A percentile compares a stretch with the other conserved stretches of the same genome.
Conservation (phyloP, 2,329 filamentous ascomycete genomes). For the Ophiostoma fasciatum region DNA sequence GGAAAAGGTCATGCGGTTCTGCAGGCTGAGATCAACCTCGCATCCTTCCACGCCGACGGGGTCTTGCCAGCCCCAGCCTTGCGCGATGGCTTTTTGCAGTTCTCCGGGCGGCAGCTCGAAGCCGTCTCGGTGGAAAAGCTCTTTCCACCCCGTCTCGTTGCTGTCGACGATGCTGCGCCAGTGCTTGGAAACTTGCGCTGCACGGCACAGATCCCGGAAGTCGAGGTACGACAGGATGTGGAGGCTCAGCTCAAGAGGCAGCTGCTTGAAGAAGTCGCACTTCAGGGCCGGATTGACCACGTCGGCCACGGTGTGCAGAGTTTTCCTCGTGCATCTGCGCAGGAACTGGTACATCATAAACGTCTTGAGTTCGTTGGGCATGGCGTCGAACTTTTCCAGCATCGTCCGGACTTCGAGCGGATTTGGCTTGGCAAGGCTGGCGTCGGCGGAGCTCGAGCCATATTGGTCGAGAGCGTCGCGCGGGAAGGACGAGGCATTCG, state of each 20-base stretch:
- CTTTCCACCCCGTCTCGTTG: conserved; percentile 93
- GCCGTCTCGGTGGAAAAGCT: conserved; percentile 72
- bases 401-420: conserved; percentile 73
- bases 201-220: conserved; percentile 70
- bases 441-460: conserved; percentile 12
- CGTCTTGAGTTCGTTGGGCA: conserved; percentile 83
- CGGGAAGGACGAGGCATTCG: too few species aligned
- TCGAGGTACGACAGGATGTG: conserved; percentile 82
- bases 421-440: conserved; percentile 20
- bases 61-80: conserved; percentile 98
- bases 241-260: conserved; percentile 76
- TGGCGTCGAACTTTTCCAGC: conserved; percentile 77
- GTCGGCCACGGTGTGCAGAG: conserved; percentile 75
- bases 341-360: conserved; percentile 96
- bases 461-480: background rate
- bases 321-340: conserved; percentile 73
- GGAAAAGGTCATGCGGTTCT: conserved; percentile 34
- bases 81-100: conserved; percentile 66
- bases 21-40: conserved; percentile 63
- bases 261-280: conserved; percentile 74
- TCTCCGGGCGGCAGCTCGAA: conserved; percentile 69
- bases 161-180: conserved; percentile 86
- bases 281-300: conserved; percentile 89
- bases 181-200: conserved; percentile 83
- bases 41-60: conserved; percentile 59